These are phyloP conservation scores for Quercus ilex DNA, from an alignment of 306 rosid genomes.

Conservation along the genomic window DNA sequence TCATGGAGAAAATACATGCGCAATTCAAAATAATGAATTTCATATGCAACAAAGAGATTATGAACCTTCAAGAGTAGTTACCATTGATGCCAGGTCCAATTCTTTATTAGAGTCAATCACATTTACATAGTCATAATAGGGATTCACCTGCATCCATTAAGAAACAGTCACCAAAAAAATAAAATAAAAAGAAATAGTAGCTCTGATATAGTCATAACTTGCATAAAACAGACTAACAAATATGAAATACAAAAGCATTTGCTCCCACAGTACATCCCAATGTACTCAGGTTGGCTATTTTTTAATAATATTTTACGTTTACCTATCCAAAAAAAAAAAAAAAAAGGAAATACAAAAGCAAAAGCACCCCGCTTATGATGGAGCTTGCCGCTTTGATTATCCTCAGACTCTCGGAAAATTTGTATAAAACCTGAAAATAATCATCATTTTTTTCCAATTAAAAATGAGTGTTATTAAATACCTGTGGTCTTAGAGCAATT, in stretches of 20 bases:
- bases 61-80: conserved; percentile 37
- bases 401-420: background rate
- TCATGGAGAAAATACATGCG: background rate
- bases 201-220: too few species aligned
- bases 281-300: too few species aligned
- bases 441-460: background rate
- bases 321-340: too few species aligned
- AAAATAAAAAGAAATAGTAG: too few species aligned
- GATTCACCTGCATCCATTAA: conserved; percentile 40
- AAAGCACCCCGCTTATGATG: background rate
- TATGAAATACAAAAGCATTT: background rate
- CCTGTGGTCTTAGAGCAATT: conserved; percentile 78
- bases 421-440: background rate
- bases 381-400: background rate
- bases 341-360: background rate
- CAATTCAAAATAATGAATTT: background rate
- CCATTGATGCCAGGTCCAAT: conserved; percentile 79
- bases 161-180: too few species aligned
- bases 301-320: too few species aligned
- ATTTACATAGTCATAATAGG: conserved; percentile 66
- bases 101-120: conserved; percentile 84
- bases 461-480: conserved; percentile 11
- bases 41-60: background rate
- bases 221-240: background rate
- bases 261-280: too few species aligned